These are phyloP conservation scores for Rhytidhysteron rufulum DNA, from an alignment of 2,329 filamentous ascomycete genomes.

Conservation along the genomic window DNA sequence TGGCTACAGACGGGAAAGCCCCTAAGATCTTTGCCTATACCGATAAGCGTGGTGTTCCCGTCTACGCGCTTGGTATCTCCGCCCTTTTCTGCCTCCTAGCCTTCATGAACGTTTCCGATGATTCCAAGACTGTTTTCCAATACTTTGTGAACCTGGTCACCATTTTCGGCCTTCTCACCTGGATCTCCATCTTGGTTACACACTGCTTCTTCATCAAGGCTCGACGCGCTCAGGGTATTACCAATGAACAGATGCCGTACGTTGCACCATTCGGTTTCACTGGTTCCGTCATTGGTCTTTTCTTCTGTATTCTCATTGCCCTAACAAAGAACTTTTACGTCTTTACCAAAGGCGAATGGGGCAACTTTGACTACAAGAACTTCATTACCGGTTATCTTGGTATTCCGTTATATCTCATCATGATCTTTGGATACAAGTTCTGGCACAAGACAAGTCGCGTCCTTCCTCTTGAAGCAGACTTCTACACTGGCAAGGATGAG, in stretches of 20 bases:
- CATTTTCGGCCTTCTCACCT: slow-evolving; percentile 42
- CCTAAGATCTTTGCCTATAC: slow-evolving; percentile 69
- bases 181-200: slow-evolving; percentile 48
- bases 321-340: slow-evolving; percentile 80
- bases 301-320: slow-evolving; percentile 68
- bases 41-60: slow-evolving; percentile 67
- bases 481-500: slow-evolving; percentile 68
- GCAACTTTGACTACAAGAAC: slow-evolving; percentile 66
- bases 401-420: slow-evolving; percentile 68
- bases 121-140: slow-evolving; percentile 41
- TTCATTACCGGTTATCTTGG: slow-evolving; percentile 76
- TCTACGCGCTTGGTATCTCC: slow-evolving; percentile 60
- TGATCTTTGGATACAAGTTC: slow-evolving; percentile 67
- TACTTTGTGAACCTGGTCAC: slow-evolving; percentile 48
- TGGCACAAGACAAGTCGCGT: slow-evolving; percentile 53
- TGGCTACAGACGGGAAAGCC: slow-evolving; percentile 68
- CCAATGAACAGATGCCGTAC: slow-evolving; percentile 48
- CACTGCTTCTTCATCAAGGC: slow-evolving; percentile 49
- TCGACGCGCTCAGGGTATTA: slow-evolving; percentile 43
- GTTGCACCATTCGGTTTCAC: slow-evolving; percentile 66
- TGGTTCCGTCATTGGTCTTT: slow-evolving; percentile 65
- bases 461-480: slow-evolving; percentile 59
- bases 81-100: slow-evolving; percentile 63
- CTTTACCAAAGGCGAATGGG: slow-evolving; percentile 55
- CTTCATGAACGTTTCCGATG: slow-evolving; percentile 50